These are phyloP conservation scores for Smithsoniella earleae DNA, from an alignment of 163 green algal species.

Conservation along the genomic window DNA sequence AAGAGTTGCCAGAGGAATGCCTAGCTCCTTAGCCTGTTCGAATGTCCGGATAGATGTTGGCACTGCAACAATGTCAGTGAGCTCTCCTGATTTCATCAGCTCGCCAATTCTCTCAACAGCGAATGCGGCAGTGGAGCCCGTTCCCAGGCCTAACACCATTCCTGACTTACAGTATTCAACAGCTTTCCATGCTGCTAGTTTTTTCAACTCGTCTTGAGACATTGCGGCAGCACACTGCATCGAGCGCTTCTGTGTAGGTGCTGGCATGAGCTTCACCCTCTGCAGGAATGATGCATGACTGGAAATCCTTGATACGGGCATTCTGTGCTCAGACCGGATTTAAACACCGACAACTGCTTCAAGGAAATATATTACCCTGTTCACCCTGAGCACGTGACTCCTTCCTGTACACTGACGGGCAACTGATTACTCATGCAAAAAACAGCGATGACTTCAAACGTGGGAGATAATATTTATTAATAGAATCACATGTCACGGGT, in stretches of 20 bases:
- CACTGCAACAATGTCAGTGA: conserved; percentile 94
- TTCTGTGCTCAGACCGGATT: no score
- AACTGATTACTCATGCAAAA: no score
- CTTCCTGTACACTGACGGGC: no score
- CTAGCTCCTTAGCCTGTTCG: conserved; percentile 74
- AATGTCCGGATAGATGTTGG: conserved; percentile 83
- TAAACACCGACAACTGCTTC: no score
- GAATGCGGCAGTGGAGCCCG: conserved; percentile 91
- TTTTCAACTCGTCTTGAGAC: conserved; percentile 64
- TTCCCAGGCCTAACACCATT: conserved; percentile 92
- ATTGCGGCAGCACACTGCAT: conserved; percentile 30
- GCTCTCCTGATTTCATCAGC: conserved; percentile 79
- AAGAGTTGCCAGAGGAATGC: conserved; percentile 93
- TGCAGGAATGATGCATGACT: no score
- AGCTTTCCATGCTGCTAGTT: conserved; percentile 87
- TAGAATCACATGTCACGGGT: no score
- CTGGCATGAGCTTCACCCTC: no score
- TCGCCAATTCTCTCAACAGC: conserved; percentile 83
- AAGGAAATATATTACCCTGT: no score
- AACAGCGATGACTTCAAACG: no score
- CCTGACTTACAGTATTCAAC: conserved; percentile 93
- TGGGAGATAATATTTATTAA: no score
- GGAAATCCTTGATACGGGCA: no score
- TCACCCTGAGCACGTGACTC: no score
- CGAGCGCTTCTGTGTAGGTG: conserved; percentile 12